Evolutionary conservation across 2,329 filamentous ascomycete species (phyloP).

Genomic region (Penicillium sp.): DNA sequence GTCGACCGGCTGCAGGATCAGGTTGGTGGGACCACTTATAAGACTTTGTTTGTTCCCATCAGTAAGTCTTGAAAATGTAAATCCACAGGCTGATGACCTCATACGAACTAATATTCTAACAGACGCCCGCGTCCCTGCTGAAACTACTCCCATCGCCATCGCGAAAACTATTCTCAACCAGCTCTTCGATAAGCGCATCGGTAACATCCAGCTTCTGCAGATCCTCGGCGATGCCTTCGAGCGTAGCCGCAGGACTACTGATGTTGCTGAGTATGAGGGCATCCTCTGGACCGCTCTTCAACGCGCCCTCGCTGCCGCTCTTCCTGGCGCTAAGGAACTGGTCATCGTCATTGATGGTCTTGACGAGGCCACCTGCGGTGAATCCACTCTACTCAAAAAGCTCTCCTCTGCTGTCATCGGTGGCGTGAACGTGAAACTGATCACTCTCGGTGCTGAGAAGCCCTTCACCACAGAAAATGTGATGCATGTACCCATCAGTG

Average conservation of each 20-base stretch:
- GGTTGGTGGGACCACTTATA: conserved; percentile 36
- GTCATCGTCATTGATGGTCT: conserved; percentile 41
- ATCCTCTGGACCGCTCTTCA: conserved; percentile 37
- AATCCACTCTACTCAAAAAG: conserved; percentile 28
- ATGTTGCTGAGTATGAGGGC: conserved; percentile 33
- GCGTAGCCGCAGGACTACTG: conserved; percentile 21
- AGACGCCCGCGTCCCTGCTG: conserved; percentile 31
- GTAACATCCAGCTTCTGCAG: conserved; percentile 39
- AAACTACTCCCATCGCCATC: conserved; percentile 32
- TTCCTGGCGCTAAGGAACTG: conserved; percentile 34
- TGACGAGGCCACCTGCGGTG: conserved; percentile 35
- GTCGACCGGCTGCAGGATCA: conserved; percentile 40
- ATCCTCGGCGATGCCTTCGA: conserved; percentile 34
- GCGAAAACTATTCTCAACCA: conserved; percentile 39
- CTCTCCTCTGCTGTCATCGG: conserved; percentile 25
- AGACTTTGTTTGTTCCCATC: conserved; percentile 38
- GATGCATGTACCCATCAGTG: conserved; percentile 26
- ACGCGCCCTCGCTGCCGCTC: conserved; percentile 26
- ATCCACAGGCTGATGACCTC: no score
- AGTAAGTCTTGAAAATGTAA: conserved; percentile 4
- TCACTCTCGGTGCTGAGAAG: conserved; percentile 31
- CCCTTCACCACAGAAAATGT: conserved; percentile 10
- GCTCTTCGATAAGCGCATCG: conserved; percentile 40
- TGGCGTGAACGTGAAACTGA: conserved; percentile 28
- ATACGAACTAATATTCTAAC: no score